Evolutionary conservation across 2,329 filamentous ascomycete species (phyloP).

Genomic region (Aspergillus quadricinctus): DNA sequence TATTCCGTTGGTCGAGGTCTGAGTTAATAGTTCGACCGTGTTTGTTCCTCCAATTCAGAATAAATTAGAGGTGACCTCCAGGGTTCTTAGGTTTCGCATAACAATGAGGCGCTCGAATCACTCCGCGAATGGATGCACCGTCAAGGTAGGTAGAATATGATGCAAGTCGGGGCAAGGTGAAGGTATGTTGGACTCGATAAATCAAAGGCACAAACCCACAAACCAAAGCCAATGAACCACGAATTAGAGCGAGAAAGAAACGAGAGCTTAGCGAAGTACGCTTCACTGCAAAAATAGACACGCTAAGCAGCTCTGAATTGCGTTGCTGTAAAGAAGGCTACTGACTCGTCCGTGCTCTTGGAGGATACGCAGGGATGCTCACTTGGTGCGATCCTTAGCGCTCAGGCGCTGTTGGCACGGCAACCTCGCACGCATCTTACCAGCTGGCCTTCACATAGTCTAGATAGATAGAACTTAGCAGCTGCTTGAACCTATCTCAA

Average conservation of each 20-base stretch:
- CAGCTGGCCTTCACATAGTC: not conserved
- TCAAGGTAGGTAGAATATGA: not conserved
- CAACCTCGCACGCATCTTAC: constrained; percentile 12
- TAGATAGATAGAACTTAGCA: not conserved
- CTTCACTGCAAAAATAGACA: not conserved
- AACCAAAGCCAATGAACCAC: not conserved
- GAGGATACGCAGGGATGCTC: constrained; percentile 4
- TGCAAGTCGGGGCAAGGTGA: not conserved
- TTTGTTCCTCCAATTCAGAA: not conserved
- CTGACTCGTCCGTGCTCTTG: not conserved
- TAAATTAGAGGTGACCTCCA: not conserved
- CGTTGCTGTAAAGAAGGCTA: not conserved
- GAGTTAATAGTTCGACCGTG: constrained; percentile 7
- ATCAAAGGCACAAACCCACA: not conserved
- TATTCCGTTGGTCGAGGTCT: not conserved
- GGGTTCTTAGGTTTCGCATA: not conserved
- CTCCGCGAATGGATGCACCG: not conserved
- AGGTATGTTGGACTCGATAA: not conserved
- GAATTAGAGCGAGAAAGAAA: not conserved
- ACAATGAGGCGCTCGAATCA: not conserved
- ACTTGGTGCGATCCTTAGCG: constrained; percentile 15
- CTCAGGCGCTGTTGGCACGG: constrained; percentile 20
- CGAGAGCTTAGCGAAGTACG: not conserved
- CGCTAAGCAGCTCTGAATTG: not conserved
- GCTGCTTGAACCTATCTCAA: not conserved